Conservation (phyloP, 371 early-diverging fungal genomes). For the Rhizopus sp. region DNA sequence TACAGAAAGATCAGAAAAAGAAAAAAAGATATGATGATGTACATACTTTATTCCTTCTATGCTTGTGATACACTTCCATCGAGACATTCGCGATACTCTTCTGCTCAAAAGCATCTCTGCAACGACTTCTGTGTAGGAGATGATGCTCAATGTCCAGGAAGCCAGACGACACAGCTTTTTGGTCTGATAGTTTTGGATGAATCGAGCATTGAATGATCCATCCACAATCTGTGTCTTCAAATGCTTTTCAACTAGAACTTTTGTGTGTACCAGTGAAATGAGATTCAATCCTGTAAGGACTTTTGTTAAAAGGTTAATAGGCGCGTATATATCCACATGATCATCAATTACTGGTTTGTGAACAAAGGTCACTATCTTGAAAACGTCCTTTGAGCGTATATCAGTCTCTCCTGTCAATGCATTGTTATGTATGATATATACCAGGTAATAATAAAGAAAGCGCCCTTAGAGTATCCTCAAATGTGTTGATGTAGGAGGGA, state of each 20-base stretch:
- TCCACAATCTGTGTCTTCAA: not conserved
- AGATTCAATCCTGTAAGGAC: conserved; percentile 26
- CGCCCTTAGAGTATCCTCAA: conserved; percentile 23
- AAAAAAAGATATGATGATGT: not conserved
- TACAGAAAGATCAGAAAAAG: not conserved
- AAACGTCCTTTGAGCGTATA: conserved; percentile 19
- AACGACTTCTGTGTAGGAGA: conserved; percentile 43
- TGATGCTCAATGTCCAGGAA: conserved; percentile 29
- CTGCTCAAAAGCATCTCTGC: conserved; percentile 33
- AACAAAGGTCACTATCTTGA: conserved; percentile 25
- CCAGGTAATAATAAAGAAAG: conserved; percentile 28
- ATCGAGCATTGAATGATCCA: conserved; percentile 29
- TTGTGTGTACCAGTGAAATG: conserved; percentile 24
- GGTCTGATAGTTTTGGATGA: conserved; percentile 17
- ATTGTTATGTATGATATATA: not conserved
- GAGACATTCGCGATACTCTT: conserved; percentile 6
- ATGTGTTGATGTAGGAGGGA: conserved; percentile 13
- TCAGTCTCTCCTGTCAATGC: not conserved
- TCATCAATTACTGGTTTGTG: conserved; percentile 22
- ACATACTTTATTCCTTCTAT: conserved; percentile 45
- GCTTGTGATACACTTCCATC: conserved; percentile 38
- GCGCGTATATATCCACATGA: not conserved
- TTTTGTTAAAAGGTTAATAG: not conserved
- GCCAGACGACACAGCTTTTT: conserved; percentile 12
- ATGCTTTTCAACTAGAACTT: conserved; percentile 13